Evolutionary conservation across 2,329 filamentous ascomycete genomes (phyloP).

Genomic region (Ophiocordyceps australis): DNA sequence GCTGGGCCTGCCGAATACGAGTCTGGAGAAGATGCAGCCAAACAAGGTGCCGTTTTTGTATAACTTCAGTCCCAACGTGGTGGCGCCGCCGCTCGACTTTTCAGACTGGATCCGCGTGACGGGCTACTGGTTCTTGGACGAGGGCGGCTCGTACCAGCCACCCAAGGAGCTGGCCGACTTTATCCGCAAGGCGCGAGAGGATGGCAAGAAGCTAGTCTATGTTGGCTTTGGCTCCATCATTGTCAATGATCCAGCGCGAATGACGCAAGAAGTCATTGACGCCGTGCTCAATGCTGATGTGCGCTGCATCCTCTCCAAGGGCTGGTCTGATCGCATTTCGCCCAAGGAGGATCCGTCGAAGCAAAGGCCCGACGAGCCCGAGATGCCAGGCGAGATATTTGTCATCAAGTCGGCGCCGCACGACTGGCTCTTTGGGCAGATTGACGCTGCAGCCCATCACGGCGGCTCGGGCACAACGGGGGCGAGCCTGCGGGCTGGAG

Average conservation of each 20-base stretch:
- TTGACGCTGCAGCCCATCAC: constrained; percentile 89
- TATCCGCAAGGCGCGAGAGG: constrained; percentile 62
- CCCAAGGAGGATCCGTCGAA: constrained; percentile 25
- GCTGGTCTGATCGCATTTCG: constrained; percentile 71
- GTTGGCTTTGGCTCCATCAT: constrained; percentile 96
- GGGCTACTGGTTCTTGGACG: constrained; percentile 94
- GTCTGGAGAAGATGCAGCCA: constrained; percentile 75
- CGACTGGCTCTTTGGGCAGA: constrained; percentile 88
- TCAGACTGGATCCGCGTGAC: constrained; percentile 96
- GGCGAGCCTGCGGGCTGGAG: constrained; percentile 73
- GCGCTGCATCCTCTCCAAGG: constrained; percentile 85
- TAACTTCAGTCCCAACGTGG: constrained; percentile 88
- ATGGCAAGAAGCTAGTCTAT: constrained; percentile 85
- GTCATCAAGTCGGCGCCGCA: constrained; percentile 85
- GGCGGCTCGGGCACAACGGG: constrained; percentile 91
- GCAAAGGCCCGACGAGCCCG: constrained; percentile 39
- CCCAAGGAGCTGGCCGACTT: constrained; percentile 62
- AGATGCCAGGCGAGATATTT: constrained; percentile 63
- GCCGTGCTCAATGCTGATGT: constrained; percentile 84
- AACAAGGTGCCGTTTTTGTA: constrained; percentile 98
- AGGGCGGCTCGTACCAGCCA: constrained; percentile 51
- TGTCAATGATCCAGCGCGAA: constrained; percentile 69
- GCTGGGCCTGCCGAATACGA: constrained; percentile 64
- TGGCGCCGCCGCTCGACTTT: constrained; percentile 87
- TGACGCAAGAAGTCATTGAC: constrained; percentile 87